These are phyloP conservation scores for Ceratocystis albifundus DNA, from an alignment of 2,329 filamentous ascomycete species.

Conservation along the genomic window DNA sequence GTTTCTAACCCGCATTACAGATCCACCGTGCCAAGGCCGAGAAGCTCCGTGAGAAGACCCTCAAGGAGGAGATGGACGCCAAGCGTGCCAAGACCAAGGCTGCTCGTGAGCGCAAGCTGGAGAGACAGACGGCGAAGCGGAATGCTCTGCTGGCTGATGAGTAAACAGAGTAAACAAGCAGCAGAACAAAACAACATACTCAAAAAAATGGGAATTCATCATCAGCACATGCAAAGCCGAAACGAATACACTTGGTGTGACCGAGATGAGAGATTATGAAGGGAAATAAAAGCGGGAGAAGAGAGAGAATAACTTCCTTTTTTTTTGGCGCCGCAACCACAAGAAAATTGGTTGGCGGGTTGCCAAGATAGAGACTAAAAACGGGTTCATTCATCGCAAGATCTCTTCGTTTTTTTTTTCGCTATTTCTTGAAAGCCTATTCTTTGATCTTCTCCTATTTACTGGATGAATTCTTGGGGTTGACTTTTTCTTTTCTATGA, in stretches of 20 bases:
- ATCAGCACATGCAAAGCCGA: constrained; percentile 26
- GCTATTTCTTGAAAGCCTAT: background rate
- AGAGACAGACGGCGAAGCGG: constrained; percentile 85
- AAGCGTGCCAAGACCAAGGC: constrained; percentile 99
- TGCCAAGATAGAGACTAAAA: constrained; percentile 9
- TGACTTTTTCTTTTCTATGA: background rate
- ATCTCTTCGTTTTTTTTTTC: constrained; percentile 4
- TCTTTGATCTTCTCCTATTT: background rate
- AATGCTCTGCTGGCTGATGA: constrained; percentile 64
- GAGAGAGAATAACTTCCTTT: no score
- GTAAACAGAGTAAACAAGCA: constrained; percentile 29
- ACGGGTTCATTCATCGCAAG: constrained; percentile 6
- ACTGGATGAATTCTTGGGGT: background rate
- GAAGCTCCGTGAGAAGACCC: constrained; percentile 86
- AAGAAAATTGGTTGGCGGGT: constrained; percentile 1
- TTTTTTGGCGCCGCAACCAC: no score
- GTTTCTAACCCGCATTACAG: constrained; percentile 37
- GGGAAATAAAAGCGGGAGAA: constrained; percentile 24
- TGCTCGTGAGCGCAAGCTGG: constrained; percentile 93
- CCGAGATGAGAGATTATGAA: constrained; percentile 24
- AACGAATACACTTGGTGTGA: constrained; percentile 23
- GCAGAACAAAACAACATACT: constrained; percentile 23
- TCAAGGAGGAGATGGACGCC: constrained; percentile 99
- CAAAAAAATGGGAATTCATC: constrained; percentile 23
- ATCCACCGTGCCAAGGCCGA: constrained; percentile 99